Base-by-base conservation (phyloP, 768 basidiomycete genomes). In the Russula griseocarnosa region DNA sequence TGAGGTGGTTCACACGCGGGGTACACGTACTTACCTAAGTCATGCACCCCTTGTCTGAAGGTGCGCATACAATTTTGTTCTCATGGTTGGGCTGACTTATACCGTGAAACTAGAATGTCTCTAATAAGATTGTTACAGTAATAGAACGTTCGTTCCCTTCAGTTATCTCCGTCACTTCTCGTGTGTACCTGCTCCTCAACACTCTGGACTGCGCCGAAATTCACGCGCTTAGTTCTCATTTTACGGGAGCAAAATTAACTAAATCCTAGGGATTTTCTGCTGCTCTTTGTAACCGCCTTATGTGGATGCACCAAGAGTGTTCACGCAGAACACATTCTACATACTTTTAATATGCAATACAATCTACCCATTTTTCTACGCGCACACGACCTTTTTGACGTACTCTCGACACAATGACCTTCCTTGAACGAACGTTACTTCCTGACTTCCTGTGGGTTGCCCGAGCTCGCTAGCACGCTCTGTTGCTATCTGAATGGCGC, bases 401-500 rank as follows among this genome's bases (percentile, higher is more conserved):
- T 30, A 30, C 51, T 20, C 38, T n/a, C 24, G 24, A 34, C 24
- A 20, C 36, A 24, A 32, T 30, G 22, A 32, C 22, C 42, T 53
- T 9, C 5, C 30, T 32, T 30, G 44, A 40, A 6, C n/a, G 13
- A 40, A n/a, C 26, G 5, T 38, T 64, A 84, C 66, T 83, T 82
- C 74, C 82, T n/a, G n/a, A n/a, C n/a, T n/a, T n/a, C n/a, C 86
- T 0, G 69, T 66, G 32, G 84, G 85, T 71, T 92, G 88, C 0
- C 94, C 94, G 3, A 96, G 80, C 70, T 91, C 85, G 59, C 88
- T 87, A 1, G 94, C 94, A 9, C 90, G 87, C 66, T 93, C 88
- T 0, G 97, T 93, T 1, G 97, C 97, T 11, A 92, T 81, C 74
- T 99, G 95, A 58, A 99, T 97, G 7, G 90, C 88, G 55, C 97